Base-by-base conservation (phyloP, 257 asterid genomes). In the Ophiorrhiza pumila region DNA sequence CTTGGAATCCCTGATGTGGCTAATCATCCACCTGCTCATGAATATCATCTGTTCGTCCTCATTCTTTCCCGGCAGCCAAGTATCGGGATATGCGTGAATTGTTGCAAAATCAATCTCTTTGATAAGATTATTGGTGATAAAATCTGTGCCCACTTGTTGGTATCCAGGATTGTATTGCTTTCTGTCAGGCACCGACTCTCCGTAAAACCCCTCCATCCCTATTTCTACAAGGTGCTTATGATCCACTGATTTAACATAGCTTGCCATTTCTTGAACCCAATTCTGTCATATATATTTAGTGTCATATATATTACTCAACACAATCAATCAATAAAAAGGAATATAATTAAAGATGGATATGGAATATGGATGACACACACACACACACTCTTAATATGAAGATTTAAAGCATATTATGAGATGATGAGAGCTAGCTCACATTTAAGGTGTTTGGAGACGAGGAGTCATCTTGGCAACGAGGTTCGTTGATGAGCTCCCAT, bases 161-260 rank as follows among this genome's bases (percentile, higher is more conserved):
- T 72, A 87, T 0, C 90, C 88, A 5, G 88, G 92, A 68, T 87
- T 87, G 64, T 58, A 69, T 53, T 81, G 80, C 57, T 87, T 81
- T 34, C 76, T 81, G 37, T 77, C 74, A 9, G 86, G 83, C 35
- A 75, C 41, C 1, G 88, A 77, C 32, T 85, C 90, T 14, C 92
- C 90, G 15, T 85, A 85, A 15, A 83, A 87, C 5, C 92, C 90
- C 74, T 85, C 87, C 92, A 85, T 83, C 53, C 92, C 90, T 5
- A 83, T 61, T 63, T 79, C 87, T 37, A 85, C 23, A 61, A 87
- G 76, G 65, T 85, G 92, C 43, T 78, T 76, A 0, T 46, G 68
- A 72, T 87, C 88, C 0, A 87, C 12, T 25, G 90, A 83, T 79
- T 85, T 87, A n/a, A 83, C 85, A 61, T 67, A 78, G 41, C 56